A percentile compares a stretch with the other conserved stretches of the same genome.
phyloP scores from a whole-genome alignment of 345 rosid species.

The Heritiera fomes region DNA sequence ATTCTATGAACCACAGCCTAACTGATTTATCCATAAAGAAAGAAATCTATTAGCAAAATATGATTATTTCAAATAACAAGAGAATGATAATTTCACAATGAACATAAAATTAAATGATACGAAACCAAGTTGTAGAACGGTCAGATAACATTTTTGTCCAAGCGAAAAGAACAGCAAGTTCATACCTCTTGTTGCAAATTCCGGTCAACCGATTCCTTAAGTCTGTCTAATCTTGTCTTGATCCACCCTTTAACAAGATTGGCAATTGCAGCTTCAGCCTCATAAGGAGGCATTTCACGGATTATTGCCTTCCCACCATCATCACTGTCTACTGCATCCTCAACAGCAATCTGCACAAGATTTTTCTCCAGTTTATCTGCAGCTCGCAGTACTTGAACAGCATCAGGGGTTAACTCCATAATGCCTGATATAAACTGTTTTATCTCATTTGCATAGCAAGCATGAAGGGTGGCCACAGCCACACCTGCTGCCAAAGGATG shows the following conservation, averaged over 20 bases:
- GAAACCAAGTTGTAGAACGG: neutral
- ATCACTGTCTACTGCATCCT: slow-evolving; percentile 95
- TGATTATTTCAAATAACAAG: neutral
- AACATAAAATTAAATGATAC: neutral
- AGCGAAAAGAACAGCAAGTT: neutral
- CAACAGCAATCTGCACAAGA: slow-evolving; percentile 98
- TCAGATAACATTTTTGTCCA: slow-evolving; percentile 3
- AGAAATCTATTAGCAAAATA: neutral
- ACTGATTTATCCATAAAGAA: neutral
- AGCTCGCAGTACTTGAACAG: slow-evolving; percentile 85
- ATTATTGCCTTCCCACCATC: slow-evolving; percentile 98
- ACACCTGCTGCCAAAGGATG: slow-evolving; percentile 98
- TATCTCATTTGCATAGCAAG: slow-evolving; percentile 90
- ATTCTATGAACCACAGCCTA: neutral
- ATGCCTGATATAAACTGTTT: slow-evolving; percentile 82
- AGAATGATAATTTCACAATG: neutral
- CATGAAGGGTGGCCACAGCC: slow-evolving; percentile 97
- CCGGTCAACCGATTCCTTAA: slow-evolving; percentile 90
- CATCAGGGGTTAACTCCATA: slow-evolving; percentile 82
- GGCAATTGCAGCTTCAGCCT: slow-evolving; percentile 91
- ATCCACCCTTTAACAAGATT: slow-evolving; percentile 90
- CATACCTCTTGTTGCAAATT: slow-evolving; percentile 91
- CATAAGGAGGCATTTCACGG: slow-evolving; percentile 97
- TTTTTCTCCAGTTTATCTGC: slow-evolving; percentile 96
- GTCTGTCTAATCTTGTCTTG: slow-evolving; percentile 69